These are phyloP conservation scores for Camelina sativa DNA, from an alignment of 345 rosid species.

Conservation along the genomic window DNA sequence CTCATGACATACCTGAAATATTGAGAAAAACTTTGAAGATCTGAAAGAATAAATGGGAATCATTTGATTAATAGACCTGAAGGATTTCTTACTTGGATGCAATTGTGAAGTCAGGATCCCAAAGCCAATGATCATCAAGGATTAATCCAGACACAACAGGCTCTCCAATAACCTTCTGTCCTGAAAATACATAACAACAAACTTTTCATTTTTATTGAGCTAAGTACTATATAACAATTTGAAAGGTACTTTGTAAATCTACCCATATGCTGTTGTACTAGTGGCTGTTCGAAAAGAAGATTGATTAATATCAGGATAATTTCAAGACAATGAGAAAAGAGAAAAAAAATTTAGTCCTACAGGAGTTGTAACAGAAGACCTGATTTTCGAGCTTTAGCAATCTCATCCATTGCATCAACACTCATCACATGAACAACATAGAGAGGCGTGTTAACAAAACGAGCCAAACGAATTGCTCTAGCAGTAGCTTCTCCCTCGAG, in stretches of 20 bases:
- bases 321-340: slow-evolving; percentile 1
- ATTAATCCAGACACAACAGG: slow-evolving; percentile 89
- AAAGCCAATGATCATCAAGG: slow-evolving; percentile 86
- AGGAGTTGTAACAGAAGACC: slow-evolving; percentile 48
- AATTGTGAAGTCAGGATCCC: slow-evolving; percentile 83
- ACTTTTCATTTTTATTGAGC: background rate
- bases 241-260: slow-evolving; percentile 4
- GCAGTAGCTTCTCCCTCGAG: slow-evolving; percentile 97
- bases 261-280: background rate
- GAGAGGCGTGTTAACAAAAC: slow-evolving; percentile 89
- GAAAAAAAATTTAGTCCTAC: background rate
- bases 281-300: background rate
- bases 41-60: slow-evolving; percentile 8
- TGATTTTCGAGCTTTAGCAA: slow-evolving; percentile 90
- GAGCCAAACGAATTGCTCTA: slow-evolving; percentile 90
- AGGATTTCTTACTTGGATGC: slow-evolving; percentile 74
- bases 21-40: slow-evolving; percentile 22
- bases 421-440: slow-evolving; percentile 99
- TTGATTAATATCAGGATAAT: background rate
- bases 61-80: background rate
- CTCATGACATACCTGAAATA: slow-evolving; percentile 92
- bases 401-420: slow-evolving; percentile 97
- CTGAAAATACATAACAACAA: slow-evolving; percentile 51
- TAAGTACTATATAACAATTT: background rate
- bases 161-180: slow-evolving; percentile 94